These are phyloP conservation scores for Monosporascus sp. DNA, from an alignment of 2,329 filamentous ascomycete species.

Conservation along the genomic window DNA sequence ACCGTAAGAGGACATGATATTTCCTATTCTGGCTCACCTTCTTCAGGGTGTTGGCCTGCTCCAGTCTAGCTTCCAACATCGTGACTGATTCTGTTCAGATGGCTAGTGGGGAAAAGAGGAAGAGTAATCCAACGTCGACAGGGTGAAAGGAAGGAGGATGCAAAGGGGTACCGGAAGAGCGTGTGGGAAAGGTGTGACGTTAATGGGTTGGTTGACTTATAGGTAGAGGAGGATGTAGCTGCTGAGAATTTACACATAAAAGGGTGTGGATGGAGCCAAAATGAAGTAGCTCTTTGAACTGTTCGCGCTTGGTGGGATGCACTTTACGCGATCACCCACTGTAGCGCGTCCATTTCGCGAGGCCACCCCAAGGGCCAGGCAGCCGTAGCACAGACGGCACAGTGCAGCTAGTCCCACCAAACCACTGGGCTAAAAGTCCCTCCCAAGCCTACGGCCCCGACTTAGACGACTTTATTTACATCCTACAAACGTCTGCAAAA, in stretches of 20 bases:
- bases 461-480: too few species aligned
- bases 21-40: slow-evolving; percentile 55
- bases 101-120: background rate
- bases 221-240: background rate
- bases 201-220: background rate
- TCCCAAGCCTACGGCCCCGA: too few species aligned
- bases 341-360: background rate
- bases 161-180: background rate
- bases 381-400: background rate
- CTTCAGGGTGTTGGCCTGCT: slow-evolving; percentile 90
- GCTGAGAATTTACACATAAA: background rate
- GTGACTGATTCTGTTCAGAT: slow-evolving; percentile 26
- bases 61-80: slow-evolving; percentile 95
- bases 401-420: background rate
- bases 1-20: background rate
- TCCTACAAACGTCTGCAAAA: too few species aligned
- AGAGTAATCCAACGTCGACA: background rate
- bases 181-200: background rate
- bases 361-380: too few species aligned
- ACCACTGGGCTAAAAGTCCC: background rate
- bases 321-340: background rate
- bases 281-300: background rate
- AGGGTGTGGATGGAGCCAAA: slow-evolving; percentile 1
- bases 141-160: background rate
- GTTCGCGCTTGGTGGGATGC: background rate